These are phyloP conservation scores for Bolboschoenus planiculmis DNA, from an alignment of 176 grass and related monocot genomes.

Conservation along the genomic window DNA sequence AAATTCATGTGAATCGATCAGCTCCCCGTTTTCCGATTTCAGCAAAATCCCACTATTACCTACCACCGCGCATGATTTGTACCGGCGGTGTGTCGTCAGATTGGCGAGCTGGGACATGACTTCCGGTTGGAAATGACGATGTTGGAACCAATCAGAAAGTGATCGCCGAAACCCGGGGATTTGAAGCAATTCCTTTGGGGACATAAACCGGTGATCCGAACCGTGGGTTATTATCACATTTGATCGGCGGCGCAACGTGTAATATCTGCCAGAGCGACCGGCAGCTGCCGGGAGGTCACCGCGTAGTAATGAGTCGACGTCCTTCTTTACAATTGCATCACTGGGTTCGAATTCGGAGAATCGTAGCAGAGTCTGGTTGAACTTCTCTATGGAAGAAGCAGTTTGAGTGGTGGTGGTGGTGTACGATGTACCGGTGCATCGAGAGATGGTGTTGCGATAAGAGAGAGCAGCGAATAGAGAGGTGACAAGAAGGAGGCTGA, in stretches of 20 bases:
- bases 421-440: background rate
- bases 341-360: constrained; percentile 45
- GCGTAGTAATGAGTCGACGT: constrained; percentile 64
- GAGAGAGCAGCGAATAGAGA: constrained; percentile 25
- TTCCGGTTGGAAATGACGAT: constrained; percentile 53
- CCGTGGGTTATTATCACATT: background rate
- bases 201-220: constrained; percentile 36
- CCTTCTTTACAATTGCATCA: constrained; percentile 41
- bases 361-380: constrained; percentile 65
- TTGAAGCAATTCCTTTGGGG: constrained; percentile 22
- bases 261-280: constrained; percentile 10
- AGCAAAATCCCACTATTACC: constrained; percentile 96
- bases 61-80: constrained; percentile 71
- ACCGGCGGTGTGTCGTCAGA: constrained; percentile 18
- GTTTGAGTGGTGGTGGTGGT: background rate
- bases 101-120: constrained; percentile 43
- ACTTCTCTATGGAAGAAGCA: background rate
- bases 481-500: constrained; percentile 28
- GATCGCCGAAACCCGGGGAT: constrained; percentile 44
- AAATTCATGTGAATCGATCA: constrained; percentile 73
- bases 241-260: constrained; percentile 28
- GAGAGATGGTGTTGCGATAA: constrained; percentile 6
- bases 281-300: constrained; percentile 44
- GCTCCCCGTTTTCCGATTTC: constrained; percentile 37
- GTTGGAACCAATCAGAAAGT: constrained; percentile 57